Percentiles rank a stretch among this genome's conserved stretches.
Evolutionary conservation across 1,284 basidiomycete species (phyloP).

Genomic region (Leccinum pachyderme): DNA sequence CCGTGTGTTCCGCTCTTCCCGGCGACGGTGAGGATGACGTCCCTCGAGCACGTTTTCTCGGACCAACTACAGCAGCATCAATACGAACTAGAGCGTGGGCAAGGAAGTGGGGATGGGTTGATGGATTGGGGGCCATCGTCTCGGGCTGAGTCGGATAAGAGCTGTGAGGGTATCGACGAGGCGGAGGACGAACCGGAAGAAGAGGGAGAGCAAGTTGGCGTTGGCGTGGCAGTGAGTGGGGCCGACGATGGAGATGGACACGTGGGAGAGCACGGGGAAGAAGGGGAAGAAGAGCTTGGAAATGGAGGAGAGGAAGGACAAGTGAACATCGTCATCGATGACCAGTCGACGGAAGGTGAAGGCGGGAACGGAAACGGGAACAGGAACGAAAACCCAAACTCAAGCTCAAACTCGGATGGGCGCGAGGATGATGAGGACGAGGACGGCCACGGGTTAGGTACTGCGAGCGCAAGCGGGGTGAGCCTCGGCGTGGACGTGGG

Average conservation of each 20-base stretch:
- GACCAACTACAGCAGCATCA: constrained; percentile 5
- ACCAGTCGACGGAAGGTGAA: not conserved
- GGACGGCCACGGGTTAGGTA: no score
- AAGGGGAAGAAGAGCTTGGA: not conserved
- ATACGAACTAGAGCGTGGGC: constrained; percentile 7
- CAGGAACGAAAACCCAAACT: no score
- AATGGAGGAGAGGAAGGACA: not conserved
- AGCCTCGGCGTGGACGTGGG: not conserved
- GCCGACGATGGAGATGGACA: constrained; percentile 7
- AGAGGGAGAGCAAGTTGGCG: constrained; percentile 7
- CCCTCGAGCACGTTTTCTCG: constrained; percentile 21
- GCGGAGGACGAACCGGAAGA: not conserved
- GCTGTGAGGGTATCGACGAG: not conserved
- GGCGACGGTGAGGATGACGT: constrained; percentile 21
- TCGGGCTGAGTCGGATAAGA: constrained; percentile 1
- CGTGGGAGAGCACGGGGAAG: not conserved
- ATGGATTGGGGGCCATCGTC: not conserved
- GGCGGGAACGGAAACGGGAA: not conserved
- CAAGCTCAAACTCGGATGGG: not conserved
- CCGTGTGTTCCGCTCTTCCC: not conserved
- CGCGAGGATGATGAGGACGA: not conserved
- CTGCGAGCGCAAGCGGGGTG: not conserved
- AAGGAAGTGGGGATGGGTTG: not conserved
- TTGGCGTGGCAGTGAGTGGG: constrained; percentile 20
- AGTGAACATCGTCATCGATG: not conserved